phyloP scores from a whole-genome alignment of 192 early-diverging fungal genomes.

The Rhizophlyctis rosea region DNA sequence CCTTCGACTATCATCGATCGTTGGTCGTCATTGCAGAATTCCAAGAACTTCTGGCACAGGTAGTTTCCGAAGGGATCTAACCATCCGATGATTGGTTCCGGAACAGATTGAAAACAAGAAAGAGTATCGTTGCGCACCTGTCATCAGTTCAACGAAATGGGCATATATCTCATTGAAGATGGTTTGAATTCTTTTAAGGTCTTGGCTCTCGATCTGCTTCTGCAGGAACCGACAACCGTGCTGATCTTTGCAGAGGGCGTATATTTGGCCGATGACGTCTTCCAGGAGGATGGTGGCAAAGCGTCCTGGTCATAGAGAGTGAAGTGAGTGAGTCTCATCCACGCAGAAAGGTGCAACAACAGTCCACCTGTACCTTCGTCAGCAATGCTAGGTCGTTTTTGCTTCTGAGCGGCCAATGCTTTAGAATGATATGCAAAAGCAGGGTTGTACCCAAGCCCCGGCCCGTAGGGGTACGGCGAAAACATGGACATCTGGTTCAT shows the following conservation, averaged over 20 bases:
- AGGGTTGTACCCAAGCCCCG: not conserved
- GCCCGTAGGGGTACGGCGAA: not conserved
- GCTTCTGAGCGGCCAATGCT: no score
- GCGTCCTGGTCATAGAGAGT: slow-evolving; percentile 30
- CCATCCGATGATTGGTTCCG: not conserved
- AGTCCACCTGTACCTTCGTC: not conserved
- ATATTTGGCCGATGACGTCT: slow-evolving; percentile 69
- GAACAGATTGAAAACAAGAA: not conserved
- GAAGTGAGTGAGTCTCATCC: not conserved
- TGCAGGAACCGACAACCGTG: slow-evolving; percentile 86
- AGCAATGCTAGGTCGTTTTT: not conserved
- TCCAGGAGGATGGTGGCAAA: slow-evolving; percentile 66
- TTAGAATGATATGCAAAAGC: not conserved
- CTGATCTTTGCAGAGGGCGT: slow-evolving; percentile 82
- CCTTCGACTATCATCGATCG: slow-evolving; percentile 68
- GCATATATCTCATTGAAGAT: slow-evolving; percentile 76
- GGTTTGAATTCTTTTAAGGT: slow-evolving; percentile 55
- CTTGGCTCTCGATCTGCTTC: slow-evolving; percentile 78
- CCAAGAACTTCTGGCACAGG: slow-evolving; percentile 85
- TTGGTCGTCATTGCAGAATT: slow-evolving; percentile 74
- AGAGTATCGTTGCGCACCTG: slow-evolving; percentile 43
- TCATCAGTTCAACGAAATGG: slow-evolving; percentile 80
- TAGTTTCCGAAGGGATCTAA: slow-evolving; percentile 91
- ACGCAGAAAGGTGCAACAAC: not conserved
- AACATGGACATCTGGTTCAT: not conserved